Evolutionary conservation across 352 stramenopile species (phyloP).

Genomic region (Pythium insidiosum): DNA sequence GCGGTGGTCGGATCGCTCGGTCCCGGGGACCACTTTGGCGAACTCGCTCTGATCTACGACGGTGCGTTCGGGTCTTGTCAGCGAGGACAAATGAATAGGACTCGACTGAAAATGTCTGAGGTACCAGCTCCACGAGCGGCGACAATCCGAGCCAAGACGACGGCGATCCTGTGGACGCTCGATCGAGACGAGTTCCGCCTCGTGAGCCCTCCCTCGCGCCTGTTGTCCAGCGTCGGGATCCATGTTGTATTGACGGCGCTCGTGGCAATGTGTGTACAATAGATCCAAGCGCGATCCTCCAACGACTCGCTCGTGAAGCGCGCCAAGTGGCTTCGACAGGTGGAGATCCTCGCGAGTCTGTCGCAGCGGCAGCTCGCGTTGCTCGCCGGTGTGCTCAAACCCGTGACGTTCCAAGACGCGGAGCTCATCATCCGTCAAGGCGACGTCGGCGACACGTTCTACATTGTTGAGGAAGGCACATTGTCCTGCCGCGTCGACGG

Average conservation of each 20-base stretch:
- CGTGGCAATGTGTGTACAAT: background rate
- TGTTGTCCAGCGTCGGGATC: no score
- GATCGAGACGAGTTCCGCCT: conserved; percentile 85
- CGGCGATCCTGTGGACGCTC: conserved; percentile 85
- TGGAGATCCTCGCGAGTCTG: conserved; percentile 61
- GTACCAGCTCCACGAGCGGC: conserved; percentile 85
- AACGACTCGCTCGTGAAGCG: conserved; percentile 69
- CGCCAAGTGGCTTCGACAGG: conserved; percentile 61
- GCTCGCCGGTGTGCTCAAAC: conserved; percentile 51
- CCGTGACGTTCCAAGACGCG: conserved; percentile 50
- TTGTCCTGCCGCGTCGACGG: conserved; percentile 61
- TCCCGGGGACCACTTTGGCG: conserved; percentile 77
- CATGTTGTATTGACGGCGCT: no score
- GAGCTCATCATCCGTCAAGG: conserved; percentile 82
- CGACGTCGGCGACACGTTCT: conserved; percentile 73
- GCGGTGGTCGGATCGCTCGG: conserved; percentile 43
- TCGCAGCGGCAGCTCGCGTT: conserved; percentile 60
- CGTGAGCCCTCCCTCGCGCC: no score
- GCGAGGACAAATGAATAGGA: no score
- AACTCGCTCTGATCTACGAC: conserved; percentile 87
- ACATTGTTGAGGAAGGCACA: conserved; percentile 69
- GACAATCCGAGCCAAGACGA: conserved; percentile 85
- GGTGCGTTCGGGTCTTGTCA: no score
- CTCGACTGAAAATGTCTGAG: no score
- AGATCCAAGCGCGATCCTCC: conserved; percentile 66